Evolutionary conservation across 2,329 filamentous ascomycete genomes (phyloP), one percentile per base, ranked within the genome.

Genomic region (Myriosclerotinia scirpicola): DNA sequence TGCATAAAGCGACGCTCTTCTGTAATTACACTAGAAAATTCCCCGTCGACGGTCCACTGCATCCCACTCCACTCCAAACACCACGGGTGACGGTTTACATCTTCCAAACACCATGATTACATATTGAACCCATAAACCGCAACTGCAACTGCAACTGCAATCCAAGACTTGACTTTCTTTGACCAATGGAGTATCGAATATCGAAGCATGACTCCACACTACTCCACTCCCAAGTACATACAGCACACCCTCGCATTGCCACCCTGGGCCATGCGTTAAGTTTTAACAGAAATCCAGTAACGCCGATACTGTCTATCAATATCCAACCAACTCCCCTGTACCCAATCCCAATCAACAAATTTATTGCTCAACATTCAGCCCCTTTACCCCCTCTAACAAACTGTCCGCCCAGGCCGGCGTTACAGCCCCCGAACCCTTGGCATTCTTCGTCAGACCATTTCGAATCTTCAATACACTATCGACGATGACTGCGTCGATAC

Each of bases 401-500:
- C 58, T 44, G 30, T 59, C 44, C n/a, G 63, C 54, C 63, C 63
- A 65, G 17, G 34, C 46, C 12, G 46, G 44, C 14, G 58, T 61
- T 61, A 11, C 30, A 5, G 55, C 42, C 22, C 56, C 63, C 8
- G 63, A 38, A 5, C n/a, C n/a, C 53, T 71, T 72, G 1, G 73
- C 69, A 30, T 72, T 75, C 56, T 75, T 76, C 0, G 74, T 76
- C 2, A 99, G 83, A 0, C 92, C 94, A 78, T 97, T 93, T 56
- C 94, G 88, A 72, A 99, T 97, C 52, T 92, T 92, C 40, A 98
- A 85, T 3, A 99, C 94, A 69, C 87, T 95, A 77, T 99, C 95
- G 17, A 98, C 95, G 75, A 99, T 99, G 64, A 99, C 94, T 1
- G 95, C 95, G 76, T 99, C 95, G 69, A 99, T 97, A 58, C 95